phyloP scores from a whole-genome alignment of 2,329 filamentous ascomycete species.

The Phaeosphaeria sp. region DNA sequence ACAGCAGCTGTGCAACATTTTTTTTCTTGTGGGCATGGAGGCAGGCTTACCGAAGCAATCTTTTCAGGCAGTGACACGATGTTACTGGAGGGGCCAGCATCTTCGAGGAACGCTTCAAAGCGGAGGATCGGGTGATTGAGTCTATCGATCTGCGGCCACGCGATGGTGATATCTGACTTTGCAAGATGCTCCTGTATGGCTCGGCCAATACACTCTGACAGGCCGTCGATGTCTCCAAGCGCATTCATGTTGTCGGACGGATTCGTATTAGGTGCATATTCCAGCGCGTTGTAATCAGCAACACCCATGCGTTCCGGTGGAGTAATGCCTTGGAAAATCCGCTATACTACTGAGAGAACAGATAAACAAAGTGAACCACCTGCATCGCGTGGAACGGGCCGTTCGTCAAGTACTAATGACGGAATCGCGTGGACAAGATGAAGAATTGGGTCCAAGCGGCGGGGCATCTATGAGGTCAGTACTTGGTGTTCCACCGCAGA shows the following conservation, averaged over 20 bases:
- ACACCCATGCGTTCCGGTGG: background rate
- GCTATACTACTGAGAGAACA: background rate
- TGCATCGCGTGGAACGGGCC: background rate
- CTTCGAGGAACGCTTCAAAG: slow-evolving; percentile 42
- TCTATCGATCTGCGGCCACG: slow-evolving; percentile 34
- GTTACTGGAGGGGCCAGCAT: slow-evolving; percentile 19
- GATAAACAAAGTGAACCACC: background rate
- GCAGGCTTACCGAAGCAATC: slow-evolving; percentile 35
- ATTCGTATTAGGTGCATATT: background rate
- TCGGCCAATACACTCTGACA: slow-evolving; percentile 37
- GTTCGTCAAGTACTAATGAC: background rate
- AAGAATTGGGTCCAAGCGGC: background rate
- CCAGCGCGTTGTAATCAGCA: background rate
- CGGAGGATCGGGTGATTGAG: slow-evolving; percentile 34
- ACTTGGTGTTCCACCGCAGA: background rate
- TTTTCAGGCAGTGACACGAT: slow-evolving; percentile 24
- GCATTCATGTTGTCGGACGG: slow-evolving; percentile 17
- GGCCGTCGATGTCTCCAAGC: slow-evolving; percentile 30
- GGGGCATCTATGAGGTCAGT: background rate
- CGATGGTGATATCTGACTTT: slow-evolving; percentile 25
- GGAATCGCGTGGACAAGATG: background rate
- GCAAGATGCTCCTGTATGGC: slow-evolving; percentile 40
- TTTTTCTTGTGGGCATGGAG: background rate
- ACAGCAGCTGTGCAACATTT: background rate
- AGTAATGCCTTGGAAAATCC: background rate